These are phyloP conservation scores for Lagenaria siceraria DNA, from an alignment of 306 rosid species.

Conservation along the genomic window DNA sequence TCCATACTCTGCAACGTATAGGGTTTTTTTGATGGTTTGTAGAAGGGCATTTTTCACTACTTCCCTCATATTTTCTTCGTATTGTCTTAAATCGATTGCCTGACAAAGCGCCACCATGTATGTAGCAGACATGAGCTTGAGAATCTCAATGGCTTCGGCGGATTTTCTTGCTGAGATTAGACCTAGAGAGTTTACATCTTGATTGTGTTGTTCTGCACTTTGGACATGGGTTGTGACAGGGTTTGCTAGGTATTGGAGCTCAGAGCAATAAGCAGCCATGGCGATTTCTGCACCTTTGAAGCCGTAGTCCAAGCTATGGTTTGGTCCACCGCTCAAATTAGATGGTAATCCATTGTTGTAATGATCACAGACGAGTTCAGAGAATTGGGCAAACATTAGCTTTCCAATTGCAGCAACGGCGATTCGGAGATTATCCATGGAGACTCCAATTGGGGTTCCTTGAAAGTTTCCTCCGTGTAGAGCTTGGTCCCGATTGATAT, in stretches of 20 bases:
- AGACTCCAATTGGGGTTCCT: constrained; percentile 30
- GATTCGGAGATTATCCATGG: constrained; percentile 27
- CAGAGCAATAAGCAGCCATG: constrained; percentile 31
- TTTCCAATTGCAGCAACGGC: constrained; percentile 31
- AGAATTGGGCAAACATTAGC: constrained; percentile 28
- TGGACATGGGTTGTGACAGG: constrained; percentile 25
- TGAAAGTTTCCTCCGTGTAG: constrained; percentile 29
- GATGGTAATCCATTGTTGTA: constrained; percentile 29
- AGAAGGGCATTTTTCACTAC: constrained; percentile 10
- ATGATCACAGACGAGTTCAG: constrained; percentile 24
- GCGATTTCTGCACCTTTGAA: constrained; percentile 28
- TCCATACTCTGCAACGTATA: constrained; percentile 15
- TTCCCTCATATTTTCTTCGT: constrained; percentile 27
- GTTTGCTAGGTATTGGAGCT: constrained; percentile 23
- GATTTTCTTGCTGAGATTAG: constrained; percentile 24
- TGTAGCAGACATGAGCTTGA: constrained; percentile 26
- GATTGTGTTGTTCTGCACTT: constrained; percentile 30
- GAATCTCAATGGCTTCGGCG: constrained; percentile 26
- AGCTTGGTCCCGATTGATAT: constrained; percentile 17
- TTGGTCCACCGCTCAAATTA: constrained; percentile 22
- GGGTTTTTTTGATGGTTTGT: constrained; percentile 15
- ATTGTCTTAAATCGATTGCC: constrained; percentile 22
- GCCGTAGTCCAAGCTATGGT: constrained; percentile 29
- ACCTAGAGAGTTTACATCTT: constrained; percentile 31
- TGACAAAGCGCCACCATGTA: constrained; percentile 28